Conservation (phyloP, 495 filamentous ascomycete genomes). For the Amphirosellinia nigrospora region DNA sequence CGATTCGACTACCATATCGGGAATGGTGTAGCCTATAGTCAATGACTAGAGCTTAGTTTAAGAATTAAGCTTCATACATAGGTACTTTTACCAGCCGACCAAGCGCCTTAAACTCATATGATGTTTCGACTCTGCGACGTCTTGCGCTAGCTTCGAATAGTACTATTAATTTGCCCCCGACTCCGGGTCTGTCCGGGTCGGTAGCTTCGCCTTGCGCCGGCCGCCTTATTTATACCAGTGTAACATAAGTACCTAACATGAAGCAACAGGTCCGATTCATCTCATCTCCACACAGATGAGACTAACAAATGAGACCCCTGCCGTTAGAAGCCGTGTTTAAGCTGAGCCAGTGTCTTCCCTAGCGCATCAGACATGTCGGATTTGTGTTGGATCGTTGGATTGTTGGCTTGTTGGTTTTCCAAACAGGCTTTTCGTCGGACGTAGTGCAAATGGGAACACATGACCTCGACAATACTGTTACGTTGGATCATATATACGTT, state of each 20-base stretch:
- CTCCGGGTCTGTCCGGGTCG: no score
- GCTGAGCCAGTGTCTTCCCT: neutral
- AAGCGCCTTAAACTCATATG: neutral
- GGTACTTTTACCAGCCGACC: no score
- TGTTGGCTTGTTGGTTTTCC: neutral
- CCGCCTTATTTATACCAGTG: neutral
- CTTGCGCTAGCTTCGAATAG: neutral
- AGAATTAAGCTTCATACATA: neutral
- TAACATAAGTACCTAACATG: neutral
- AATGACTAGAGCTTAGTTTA: neutral
- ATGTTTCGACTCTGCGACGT: neutral
- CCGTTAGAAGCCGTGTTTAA: neutral
- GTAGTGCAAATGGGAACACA: no score
- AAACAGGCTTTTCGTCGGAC: constrained; percentile 4
- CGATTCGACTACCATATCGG: constrained; percentile 5
- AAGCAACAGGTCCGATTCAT: neutral
- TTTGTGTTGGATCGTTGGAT: neutral
- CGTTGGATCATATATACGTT: neutral
- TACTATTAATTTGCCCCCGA: neutral
- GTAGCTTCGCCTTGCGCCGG: no score
- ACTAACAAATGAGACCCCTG: neutral
- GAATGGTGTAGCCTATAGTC: neutral
- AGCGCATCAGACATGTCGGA: neutral
- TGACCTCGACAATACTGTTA: neutral
- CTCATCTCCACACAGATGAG: neutral